Evolutionary conservation across 2,329 filamentous ascomycete species (phyloP), one percentile per base, ranked within the genome.

Genomic region (Mycosphaerelloides madeirae): DNA sequence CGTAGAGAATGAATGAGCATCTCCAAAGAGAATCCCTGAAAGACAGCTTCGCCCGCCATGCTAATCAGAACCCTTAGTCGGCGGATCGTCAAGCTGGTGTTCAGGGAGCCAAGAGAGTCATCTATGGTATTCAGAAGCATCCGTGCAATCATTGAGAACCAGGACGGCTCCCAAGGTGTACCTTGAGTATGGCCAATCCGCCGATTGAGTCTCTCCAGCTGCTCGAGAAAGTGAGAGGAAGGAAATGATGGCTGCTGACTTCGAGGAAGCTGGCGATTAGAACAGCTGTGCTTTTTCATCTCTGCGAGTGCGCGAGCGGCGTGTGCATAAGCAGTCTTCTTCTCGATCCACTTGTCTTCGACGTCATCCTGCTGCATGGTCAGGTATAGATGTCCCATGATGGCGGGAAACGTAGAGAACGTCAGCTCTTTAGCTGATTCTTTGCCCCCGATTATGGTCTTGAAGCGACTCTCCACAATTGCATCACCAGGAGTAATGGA

Each of bases 241-340:
- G 79, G 84, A 68, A 96, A 97, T 41, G 81, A 83, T 3, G 93
- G 93, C 58, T 97, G 90, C 55, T 95, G 89, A 44, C 84, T 87
- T 9, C 83, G 73, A 3, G 88, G 85, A 6, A 96, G 70, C 11
- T 71, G 67, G 20, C 78, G 75, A 2, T 72, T 69, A 1, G 89
- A 89, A 52, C 82, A 73, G 22, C 85, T 80, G 52, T 83, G 81
- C 3, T 64, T 66, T 52, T 81, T 83, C 60, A 98, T 95, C 20
- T 79, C 74, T 13, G 71, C 69, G 67, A 95, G 77, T 22, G 78
- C 79, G 20, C 80, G 69, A 2, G 78, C 76, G 3, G 87, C 83
- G 42, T 79, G 74, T 1, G 66, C 63, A 41, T 86, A 81, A 1
- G 69, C 69, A n/a, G 25, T 46, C 41, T 15, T 48, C 44, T 61